Conservation (phyloP, 2,329 filamentous ascomycete species). For the Talaromyces amestolkiae region DNA sequence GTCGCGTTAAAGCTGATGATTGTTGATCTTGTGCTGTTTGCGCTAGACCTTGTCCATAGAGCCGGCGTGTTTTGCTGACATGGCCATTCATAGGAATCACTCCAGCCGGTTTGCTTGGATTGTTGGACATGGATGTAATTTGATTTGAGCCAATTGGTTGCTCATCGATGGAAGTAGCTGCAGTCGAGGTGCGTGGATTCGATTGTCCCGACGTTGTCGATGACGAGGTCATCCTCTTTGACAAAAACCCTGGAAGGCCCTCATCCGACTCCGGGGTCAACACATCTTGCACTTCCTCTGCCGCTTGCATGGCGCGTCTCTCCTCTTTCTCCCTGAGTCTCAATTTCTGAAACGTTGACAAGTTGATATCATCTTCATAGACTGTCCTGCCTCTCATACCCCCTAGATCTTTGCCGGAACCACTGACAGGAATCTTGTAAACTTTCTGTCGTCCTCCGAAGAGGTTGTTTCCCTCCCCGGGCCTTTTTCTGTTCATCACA, state of each 20-base stretch:
- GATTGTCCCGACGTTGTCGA: conserved; percentile 75
- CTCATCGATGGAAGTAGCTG: conserved; percentile 83
- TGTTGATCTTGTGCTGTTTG: conserved; percentile 80
- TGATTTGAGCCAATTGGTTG: conserved; percentile 48
- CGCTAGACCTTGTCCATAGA: conserved; percentile 80
- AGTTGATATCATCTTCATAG: conserved; percentile 82
- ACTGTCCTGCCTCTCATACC: conserved; percentile 64
- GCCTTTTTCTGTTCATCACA: conserved; percentile 80
- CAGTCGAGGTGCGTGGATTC: conserved; percentile 73
- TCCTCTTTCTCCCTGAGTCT: conserved; percentile 54
- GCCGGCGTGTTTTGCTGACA: conserved; percentile 66
- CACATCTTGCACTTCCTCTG: conserved; percentile 39
- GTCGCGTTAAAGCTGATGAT: conserved; percentile 68
- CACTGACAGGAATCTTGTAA: conserved; percentile 71
- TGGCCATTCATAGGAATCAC: conserved; percentile 56
- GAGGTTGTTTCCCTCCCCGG: conserved; percentile 83
- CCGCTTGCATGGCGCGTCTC: conserved; percentile 35
- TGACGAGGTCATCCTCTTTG: conserved; percentile 76
- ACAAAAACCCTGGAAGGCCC: conserved; percentile 62
- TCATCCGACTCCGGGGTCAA: conserved; percentile 43
- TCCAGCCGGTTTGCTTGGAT: conserved; percentile 29
- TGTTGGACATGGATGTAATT: conserved; percentile 21
- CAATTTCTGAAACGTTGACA: conserved; percentile 80
- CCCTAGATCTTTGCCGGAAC: conserved; percentile 28
- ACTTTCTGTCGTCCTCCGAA: conserved; percentile 97